phyloP scores from a whole-genome alignment of 2,329 filamentous ascomycete genomes.

The Annulohypoxylon truncatum region DNA sequence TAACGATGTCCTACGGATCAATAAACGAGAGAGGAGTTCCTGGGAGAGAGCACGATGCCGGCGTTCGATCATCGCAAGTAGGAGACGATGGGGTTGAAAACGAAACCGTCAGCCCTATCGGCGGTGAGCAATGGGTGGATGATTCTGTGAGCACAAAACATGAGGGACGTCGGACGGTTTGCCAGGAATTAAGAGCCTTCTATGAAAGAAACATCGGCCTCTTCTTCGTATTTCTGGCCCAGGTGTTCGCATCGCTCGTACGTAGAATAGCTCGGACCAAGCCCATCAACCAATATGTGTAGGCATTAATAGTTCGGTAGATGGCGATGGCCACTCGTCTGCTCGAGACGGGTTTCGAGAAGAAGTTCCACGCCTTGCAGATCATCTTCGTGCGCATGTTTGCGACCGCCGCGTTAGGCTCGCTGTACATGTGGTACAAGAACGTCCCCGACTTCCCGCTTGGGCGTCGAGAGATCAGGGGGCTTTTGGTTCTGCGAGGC shows the following conservation, averaged over 20 bases:
- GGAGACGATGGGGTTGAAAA: slow-evolving; percentile 7
- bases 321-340: slow-evolving; percentile 29
- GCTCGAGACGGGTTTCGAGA: slow-evolving; percentile 56
- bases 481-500: slow-evolving; percentile 72
- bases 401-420: slow-evolving; percentile 52
- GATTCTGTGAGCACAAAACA: not conserved
- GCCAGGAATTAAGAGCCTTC: slow-evolving; percentile 54
- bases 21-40: slow-evolving; percentile 4
- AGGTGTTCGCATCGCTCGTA: slow-evolving; percentile 57
- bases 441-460: slow-evolving; percentile 71
- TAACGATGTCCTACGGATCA: slow-evolving; percentile 31
- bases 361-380: slow-evolving; percentile 56
- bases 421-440: slow-evolving; percentile 56
- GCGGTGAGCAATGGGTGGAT: slow-evolving; percentile 15
- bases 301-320: slow-evolving; percentile 14
- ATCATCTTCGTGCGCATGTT: slow-evolving; percentile 59
- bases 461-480: slow-evolving; percentile 70
- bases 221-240: slow-evolving; percentile 55
- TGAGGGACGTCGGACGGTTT: slow-evolving; percentile 12
- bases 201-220: slow-evolving; percentile 57
- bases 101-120: slow-evolving; percentile 2
- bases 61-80: slow-evolving; percentile 6
- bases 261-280: slow-evolving; percentile 16
- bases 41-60: not conserved
- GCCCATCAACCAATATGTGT: not conserved